Evolutionary conservation across 2,329 filamentous ascomycete species (phyloP).

Genomic region (Trichoderma arundinaceum): DNA sequence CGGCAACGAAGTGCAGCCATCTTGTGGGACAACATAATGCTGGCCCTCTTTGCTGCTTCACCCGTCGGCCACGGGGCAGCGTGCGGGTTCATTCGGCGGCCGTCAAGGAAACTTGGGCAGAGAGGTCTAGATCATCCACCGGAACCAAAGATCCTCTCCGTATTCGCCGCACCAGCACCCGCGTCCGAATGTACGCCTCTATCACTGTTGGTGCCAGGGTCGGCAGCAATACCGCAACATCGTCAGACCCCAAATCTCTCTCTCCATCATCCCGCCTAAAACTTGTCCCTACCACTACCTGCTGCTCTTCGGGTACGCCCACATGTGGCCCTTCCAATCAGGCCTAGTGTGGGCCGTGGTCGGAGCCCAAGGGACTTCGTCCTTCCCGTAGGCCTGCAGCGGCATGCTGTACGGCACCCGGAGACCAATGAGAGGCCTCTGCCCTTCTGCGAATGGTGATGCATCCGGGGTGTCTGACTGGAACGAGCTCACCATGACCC

Average conservation of each 20-base stretch:
- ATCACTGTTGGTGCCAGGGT: neutral
- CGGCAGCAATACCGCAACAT: no score
- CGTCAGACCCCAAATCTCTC: neutral
- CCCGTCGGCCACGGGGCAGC: neutral
- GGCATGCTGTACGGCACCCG: conserved; percentile 86
- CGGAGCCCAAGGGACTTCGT: conserved; percentile 79
- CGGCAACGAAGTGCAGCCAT: neutral
- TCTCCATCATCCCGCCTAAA: no score
- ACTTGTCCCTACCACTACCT: neutral
- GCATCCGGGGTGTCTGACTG: conserved; percentile 59
- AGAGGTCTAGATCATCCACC: neutral
- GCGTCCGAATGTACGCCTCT: neutral
- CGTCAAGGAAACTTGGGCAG: neutral
- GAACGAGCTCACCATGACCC: conserved; percentile 73
- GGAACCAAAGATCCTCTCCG: neutral
- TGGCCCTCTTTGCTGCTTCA: conserved; percentile 3
- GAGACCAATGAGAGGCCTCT: conserved; percentile 63
- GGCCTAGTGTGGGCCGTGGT: conserved; percentile 62
- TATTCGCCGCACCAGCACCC: neutral
- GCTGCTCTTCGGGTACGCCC: conserved; percentile 37
- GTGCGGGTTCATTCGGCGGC: no score
- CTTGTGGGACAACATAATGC: neutral
- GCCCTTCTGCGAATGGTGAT: conserved; percentile 34
- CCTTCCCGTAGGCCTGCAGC: conserved; percentile 64
- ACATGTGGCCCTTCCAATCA: conserved; percentile 62